phyloP scores from a whole-genome alignment of 352 stramenopile species.

The Globisporangium sylvaticum region DNA sequence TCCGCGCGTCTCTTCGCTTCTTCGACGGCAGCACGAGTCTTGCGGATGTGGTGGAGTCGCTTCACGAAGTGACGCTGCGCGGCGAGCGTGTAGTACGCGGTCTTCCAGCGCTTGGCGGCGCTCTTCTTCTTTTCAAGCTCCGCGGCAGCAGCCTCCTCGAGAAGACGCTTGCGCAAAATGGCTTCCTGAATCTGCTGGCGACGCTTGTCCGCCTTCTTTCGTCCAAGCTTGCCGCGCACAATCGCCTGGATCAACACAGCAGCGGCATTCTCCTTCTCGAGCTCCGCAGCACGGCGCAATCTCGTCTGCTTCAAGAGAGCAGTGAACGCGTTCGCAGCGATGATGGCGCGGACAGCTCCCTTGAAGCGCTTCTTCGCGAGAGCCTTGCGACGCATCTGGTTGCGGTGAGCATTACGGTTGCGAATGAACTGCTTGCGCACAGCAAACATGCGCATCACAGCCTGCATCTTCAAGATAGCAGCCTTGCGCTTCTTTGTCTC shows the following conservation, averaged over 20 bases:
- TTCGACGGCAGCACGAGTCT: constrained; percentile 71
- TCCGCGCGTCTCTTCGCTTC: constrained; percentile 68
- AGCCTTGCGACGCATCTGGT: constrained; percentile 57
- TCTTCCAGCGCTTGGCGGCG: constrained; percentile 77
- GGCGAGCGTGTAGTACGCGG: constrained; percentile 58
- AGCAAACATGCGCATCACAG: constrained; percentile 82
- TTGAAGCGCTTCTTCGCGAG: constrained; percentile 71
- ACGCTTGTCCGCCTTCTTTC: constrained; percentile 65
- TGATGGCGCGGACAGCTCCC: constrained; percentile 56
- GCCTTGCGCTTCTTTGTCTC: constrained; percentile 70
- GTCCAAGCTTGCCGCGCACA: constrained; percentile 76
- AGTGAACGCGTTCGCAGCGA: constrained; percentile 68
- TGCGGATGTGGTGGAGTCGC: constrained; percentile 79
- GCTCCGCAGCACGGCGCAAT: constrained; percentile 37
- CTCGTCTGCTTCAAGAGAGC: constrained; percentile 50
- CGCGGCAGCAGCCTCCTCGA: constrained; percentile 62
- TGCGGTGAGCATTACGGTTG: constrained; percentile 61
- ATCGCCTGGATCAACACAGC: constrained; percentile 76
- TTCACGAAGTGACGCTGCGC: constrained; percentile 79
- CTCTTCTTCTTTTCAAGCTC: constrained; percentile 69
- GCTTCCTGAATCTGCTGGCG: constrained; percentile 67
- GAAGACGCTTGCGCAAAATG: constrained; percentile 73
- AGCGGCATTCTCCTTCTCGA: constrained; percentile 42
- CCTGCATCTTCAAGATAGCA: constrained; percentile 79
- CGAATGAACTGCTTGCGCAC: constrained; percentile 82